Evolutionary conservation across 2,329 filamentous ascomycete genomes (phyloP).

Genomic region (Colletotrichum tabaci): DNA sequence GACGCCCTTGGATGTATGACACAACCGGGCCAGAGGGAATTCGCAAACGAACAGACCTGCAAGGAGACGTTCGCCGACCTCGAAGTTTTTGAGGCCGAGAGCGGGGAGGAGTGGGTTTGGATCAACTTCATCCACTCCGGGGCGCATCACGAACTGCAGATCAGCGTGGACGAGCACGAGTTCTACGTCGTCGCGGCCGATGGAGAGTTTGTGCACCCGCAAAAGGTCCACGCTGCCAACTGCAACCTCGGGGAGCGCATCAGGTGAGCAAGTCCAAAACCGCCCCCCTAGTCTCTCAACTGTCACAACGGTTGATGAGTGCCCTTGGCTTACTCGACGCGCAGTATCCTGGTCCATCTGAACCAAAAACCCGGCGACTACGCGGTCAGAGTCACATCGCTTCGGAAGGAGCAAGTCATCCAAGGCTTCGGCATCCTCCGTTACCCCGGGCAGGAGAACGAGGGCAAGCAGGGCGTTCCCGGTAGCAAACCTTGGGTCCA

Average conservation of each 20-base stretch:
- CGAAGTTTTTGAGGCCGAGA: slow-evolving; percentile 26
- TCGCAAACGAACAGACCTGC: slow-evolving; percentile 17
- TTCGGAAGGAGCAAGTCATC: slow-evolving; percentile 31
- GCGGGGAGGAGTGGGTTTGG: slow-evolving; percentile 33
- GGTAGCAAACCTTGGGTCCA: slow-evolving; percentile 29
- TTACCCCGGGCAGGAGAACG: slow-evolving; percentile 20
- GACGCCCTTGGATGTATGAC: slow-evolving; percentile 22
- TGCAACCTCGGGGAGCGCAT: slow-evolving; percentile 38
- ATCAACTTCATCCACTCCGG: slow-evolving; percentile 40
- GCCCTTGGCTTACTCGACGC: neutral
- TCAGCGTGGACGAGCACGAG: slow-evolving; percentile 35
- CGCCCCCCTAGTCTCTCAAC: neutral
- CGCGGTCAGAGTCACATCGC: slow-evolving; percentile 23
- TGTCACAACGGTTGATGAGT: too few species aligned
- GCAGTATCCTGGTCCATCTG: slow-evolving; percentile 25
- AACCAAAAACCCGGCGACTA: slow-evolving; percentile 27
- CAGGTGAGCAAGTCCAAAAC: neutral
- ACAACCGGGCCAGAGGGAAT: slow-evolving; percentile 23
- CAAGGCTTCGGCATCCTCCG: slow-evolving; percentile 33
- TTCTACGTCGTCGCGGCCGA: slow-evolving; percentile 33
- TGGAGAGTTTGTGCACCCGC: slow-evolving; percentile 32
- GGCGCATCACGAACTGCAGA: slow-evolving; percentile 34
- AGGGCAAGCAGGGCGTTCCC: slow-evolving; percentile 7
- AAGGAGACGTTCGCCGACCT: slow-evolving; percentile 29
- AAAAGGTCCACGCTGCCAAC: slow-evolving; percentile 31